phyloP scores from a whole-genome alignment of 768 basidiomycete genomes.

The Mycena vitilis region DNA sequence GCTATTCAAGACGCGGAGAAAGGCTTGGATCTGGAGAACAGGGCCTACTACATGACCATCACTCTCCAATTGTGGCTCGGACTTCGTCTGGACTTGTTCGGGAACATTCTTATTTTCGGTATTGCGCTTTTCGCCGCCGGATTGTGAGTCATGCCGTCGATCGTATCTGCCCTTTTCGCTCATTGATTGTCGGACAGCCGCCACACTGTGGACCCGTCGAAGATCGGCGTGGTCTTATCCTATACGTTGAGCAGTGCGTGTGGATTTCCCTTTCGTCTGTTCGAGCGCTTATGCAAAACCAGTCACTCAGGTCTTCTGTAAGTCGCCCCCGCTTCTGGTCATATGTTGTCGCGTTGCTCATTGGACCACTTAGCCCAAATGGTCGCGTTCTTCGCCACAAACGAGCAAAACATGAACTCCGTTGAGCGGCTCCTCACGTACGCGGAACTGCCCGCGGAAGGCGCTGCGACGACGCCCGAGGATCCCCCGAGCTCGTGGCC shows the following conservation, averaged over 20 bases:
- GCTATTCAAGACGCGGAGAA: conserved; percentile 63
- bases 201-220: conserved; percentile 52
- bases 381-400: conserved; percentile 66
- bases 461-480: conserved; percentile 51
- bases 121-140: conserved; percentile 78
- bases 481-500: conserved; percentile 66
- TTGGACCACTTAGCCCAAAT: conserved; percentile 57
- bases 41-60: conserved; percentile 74
- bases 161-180: not conserved
- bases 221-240: conserved; percentile 70
- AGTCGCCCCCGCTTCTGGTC: conserved; percentile 37
- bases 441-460: conserved; percentile 70
- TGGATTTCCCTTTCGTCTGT: not conserved
- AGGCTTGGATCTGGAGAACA: conserved; percentile 68
- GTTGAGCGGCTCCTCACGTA: conserved; percentile 81
- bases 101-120: conserved; percentile 74
- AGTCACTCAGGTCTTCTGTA: conserved; percentile 69
- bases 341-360: not conserved
- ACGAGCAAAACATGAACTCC: conserved; percentile 79
- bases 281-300: conserved; percentile 3
- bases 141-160: conserved; percentile 44
- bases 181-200: conserved; percentile 31
- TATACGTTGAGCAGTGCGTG: conserved; percentile 65
- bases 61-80: conserved; percentile 73
- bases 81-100: conserved; percentile 73